These are phyloP conservation scores for Hymenoscyphus albidus DNA, from an alignment of 2,329 filamentous ascomycete genomes.

Conservation along the genomic window DNA sequence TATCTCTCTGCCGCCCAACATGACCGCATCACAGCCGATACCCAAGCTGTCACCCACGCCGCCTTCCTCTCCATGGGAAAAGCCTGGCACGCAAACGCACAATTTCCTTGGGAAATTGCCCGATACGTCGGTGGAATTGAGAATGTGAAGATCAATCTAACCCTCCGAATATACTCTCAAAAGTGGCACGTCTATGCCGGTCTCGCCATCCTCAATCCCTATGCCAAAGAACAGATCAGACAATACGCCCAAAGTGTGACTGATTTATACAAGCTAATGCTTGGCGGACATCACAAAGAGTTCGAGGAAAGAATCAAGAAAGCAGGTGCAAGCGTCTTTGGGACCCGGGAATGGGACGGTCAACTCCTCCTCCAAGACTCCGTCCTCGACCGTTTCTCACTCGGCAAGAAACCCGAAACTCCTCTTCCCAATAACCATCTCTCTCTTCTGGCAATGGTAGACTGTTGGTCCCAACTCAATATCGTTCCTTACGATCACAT, in stretches of 20 bases:
- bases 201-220: slow-evolving; percentile 92
- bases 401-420: slow-evolving; percentile 58
- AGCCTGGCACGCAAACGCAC: slow-evolving; percentile 89
- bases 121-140: slow-evolving; percentile 96
- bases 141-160: slow-evolving; percentile 99
- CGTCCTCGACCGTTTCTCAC: slow-evolving; percentile 82
- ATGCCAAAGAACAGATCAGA: slow-evolving; percentile 84
- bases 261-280: slow-evolving; percentile 94
- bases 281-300: slow-evolving; percentile 74
- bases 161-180: slow-evolving; percentile 92
- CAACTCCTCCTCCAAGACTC: slow-evolving; percentile 71
- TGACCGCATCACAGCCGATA: slow-evolving; percentile 96
- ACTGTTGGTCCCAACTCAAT: slow-evolving; percentile 91
- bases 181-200: slow-evolving; percentile 99
- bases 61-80: slow-evolving; percentile 98
- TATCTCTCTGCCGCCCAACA: slow-evolving; percentile 83
- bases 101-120: slow-evolving; percentile 96
- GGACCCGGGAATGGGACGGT: slow-evolving; percentile 50
- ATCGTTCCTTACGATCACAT: slow-evolving; percentile 99
- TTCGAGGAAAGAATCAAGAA: slow-evolving; percentile 71
- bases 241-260: slow-evolving; percentile 93
- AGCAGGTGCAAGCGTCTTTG: slow-evolving; percentile 72
- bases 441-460: slow-evolving; percentile 90
- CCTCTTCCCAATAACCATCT: slow-evolving; percentile 89
- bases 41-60: slow-evolving; percentile 95